These are phyloP conservation scores for Apophysomyces sp. DNA, from an alignment of 371 early-diverging fungal species.

Conservation along the genomic window DNA sequence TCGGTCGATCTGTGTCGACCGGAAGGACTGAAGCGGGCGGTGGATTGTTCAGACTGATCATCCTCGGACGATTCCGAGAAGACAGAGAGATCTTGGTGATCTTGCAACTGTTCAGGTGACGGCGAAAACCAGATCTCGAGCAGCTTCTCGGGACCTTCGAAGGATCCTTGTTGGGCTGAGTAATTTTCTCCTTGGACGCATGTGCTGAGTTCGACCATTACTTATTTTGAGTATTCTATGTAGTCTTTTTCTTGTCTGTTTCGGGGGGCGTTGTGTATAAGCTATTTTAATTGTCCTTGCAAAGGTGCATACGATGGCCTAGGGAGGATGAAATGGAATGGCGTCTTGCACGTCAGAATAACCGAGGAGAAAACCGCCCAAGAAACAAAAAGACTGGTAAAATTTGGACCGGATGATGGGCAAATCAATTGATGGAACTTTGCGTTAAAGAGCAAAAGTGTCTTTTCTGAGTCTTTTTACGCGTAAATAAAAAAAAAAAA, in stretches of 20 bases:
- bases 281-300: neutral
- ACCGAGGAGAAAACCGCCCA: constrained; percentile 12
- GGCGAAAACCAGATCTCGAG: constrained; percentile 76
- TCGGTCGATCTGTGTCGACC: constrained; percentile 1
- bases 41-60: constrained; percentile 14
- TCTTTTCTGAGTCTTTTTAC: no score
- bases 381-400: neutral
- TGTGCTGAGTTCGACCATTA: constrained; percentile 17
- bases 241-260: neutral
- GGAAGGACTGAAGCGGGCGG: constrained; percentile 29
- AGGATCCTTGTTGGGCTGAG: constrained; percentile 54
- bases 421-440: constrained; percentile 8
- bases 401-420: constrained; percentile 22
- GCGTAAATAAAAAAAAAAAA: neutral
- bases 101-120: constrained; percentile 38
- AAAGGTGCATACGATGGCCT: neutral
- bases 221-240: neutral
- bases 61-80: constrained; percentile 21
- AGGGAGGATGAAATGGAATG: constrained; percentile 23
- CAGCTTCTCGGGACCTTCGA: constrained; percentile 95
- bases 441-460: constrained; percentile 1
- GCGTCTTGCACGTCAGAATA: constrained; percentile 17
- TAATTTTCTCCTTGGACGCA: constrained; percentile 35
- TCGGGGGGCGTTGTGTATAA: neutral
- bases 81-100: constrained; percentile 34